A percentile compares a stretch with the other conserved stretches of the same genome.
Evolutionary conservation across 1,139 yeast species (phyloP).

Genomic region (Sugiyamaella pinicola): DNA sequence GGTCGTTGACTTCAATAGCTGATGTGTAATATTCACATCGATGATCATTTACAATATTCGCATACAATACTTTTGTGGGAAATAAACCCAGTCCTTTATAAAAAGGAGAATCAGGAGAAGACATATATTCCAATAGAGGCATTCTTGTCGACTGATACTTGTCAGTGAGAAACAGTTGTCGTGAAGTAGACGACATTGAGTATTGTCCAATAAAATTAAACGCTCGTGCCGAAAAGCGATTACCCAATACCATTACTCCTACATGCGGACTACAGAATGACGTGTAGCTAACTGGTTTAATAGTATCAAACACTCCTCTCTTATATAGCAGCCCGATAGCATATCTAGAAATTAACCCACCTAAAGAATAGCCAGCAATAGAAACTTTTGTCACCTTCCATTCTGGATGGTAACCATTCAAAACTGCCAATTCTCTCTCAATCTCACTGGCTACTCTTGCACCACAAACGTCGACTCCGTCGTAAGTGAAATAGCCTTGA

Average conservation of each 20-base stretch:
- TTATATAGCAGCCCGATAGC: slow-evolving; percentile 69
- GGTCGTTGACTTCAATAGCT: slow-evolving; percentile 66
- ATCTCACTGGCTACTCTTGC: slow-evolving; percentile 73
- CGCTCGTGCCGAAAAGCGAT: slow-evolving; percentile 47
- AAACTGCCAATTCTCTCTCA: slow-evolving; percentile 46
- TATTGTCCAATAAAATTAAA: slow-evolving; percentile 65
- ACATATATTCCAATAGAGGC: slow-evolving; percentile 67
- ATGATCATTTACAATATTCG: slow-evolving; percentile 75
- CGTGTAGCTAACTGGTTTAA: slow-evolving; percentile 50
- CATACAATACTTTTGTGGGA: slow-evolving; percentile 58
- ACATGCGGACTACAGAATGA: slow-evolving; percentile 85
- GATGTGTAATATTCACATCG: slow-evolving; percentile 84
- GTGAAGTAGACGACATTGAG: slow-evolving; percentile 68
- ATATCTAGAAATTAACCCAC: slow-evolving; percentile 77
- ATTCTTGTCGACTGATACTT: slow-evolving; percentile 31
- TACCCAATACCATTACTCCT: slow-evolving; percentile 69
- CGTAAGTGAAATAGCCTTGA: slow-evolving; percentile 71
- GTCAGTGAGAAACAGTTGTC: slow-evolving; percentile 70
- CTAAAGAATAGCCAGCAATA: slow-evolving; percentile 78
- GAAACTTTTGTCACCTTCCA: slow-evolving; percentile 49
- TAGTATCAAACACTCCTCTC: slow-evolving; percentile 53
- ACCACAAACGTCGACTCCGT: slow-evolving; percentile 86
- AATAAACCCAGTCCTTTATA: slow-evolving; percentile 57
- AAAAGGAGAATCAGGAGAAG: slow-evolving; percentile 63
- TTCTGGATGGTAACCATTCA: slow-evolving; percentile 35